Conservation (phyloP, 352 stramenopile species). For the Lagenidium sp. region DNA sequence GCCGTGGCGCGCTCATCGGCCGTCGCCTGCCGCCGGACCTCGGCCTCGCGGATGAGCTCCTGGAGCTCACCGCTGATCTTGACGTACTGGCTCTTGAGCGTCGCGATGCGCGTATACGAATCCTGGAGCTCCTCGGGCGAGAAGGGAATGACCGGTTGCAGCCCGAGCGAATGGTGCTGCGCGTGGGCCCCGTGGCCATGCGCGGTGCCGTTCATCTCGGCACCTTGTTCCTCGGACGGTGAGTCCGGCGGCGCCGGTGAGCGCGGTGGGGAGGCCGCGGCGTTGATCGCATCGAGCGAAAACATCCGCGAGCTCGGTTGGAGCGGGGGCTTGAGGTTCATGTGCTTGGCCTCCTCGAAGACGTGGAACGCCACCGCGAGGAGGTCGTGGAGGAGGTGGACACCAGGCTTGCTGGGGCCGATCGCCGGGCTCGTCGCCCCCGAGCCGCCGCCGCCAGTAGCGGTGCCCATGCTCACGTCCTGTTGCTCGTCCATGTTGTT, state of each 20-base stretch:
- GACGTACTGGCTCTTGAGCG: constrained; percentile 73
- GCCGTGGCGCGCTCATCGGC: too few species aligned
- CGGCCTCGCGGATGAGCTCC: constrained; percentile 39
- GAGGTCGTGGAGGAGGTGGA: constrained; percentile 56
- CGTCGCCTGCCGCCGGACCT: constrained; percentile 17
- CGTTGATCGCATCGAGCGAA: constrained; percentile 30
- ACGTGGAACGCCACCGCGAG: constrained; percentile 69
- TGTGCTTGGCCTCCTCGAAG: constrained; percentile 73
- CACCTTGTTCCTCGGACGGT: constrained; percentile 32
- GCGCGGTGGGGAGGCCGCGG: constrained; percentile 14
- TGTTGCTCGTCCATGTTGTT: constrained; percentile 22
- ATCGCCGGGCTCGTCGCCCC: background rate
- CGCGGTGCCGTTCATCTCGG: constrained; percentile 32
- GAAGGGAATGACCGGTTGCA: constrained; percentile 56
- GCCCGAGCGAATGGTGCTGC: constrained; percentile 19
- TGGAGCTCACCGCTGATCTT: constrained; percentile 61
- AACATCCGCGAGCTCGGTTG: constrained; percentile 75
- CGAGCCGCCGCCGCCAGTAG: background rate
- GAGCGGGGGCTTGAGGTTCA: constrained; percentile 78
- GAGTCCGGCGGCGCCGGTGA: constrained; percentile 19
- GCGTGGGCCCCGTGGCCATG: constrained; percentile 17
- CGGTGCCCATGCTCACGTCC: constrained; percentile 2
- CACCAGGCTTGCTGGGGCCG: constrained; percentile 23
- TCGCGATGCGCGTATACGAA: constrained; percentile 76
- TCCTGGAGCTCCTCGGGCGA: constrained; percentile 80